Evolutionary conservation across 2,329 filamentous ascomycete genomes (phyloP).

Genomic region (Dryadomyces quercivorus): DNA sequence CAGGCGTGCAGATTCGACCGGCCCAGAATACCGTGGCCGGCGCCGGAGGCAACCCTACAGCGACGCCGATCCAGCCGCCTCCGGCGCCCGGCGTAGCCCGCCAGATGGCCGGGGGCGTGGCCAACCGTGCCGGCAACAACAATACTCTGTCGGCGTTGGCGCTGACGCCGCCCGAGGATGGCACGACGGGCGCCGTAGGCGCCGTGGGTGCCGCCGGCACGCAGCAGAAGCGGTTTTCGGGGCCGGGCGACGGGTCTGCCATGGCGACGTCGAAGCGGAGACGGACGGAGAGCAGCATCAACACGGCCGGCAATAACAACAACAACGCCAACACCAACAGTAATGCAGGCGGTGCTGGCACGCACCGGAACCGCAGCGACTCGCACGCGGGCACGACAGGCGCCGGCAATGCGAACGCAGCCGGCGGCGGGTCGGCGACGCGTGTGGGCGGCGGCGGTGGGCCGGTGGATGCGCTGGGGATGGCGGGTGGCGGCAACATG

Average conservation of each 20-base stretch:
- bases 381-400: background rate
- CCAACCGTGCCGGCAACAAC: background rate
- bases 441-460: background rate
- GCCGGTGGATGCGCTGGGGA: background rate
- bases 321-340: background rate
- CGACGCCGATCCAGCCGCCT: conserved; percentile 1
- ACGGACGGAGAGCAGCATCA: conserved; percentile 18
- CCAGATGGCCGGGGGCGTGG: background rate
- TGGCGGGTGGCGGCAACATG: background rate
- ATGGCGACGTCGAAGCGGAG: conserved; percentile 20
- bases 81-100: background rate
- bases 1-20: background rate
- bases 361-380: conserved; percentile 3
- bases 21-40: background rate
- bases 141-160: conserved; percentile 17
- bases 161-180: conserved; percentile 41
- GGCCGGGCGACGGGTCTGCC: conserved; percentile 7
- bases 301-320: conserved; percentile 3
- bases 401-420: background rate
- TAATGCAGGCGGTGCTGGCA: background rate
- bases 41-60: background rate
- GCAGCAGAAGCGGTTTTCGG: conserved; percentile 28
- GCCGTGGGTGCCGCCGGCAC: background rate
- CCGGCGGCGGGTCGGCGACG: background rate
- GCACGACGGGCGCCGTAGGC: background rate